Evolutionary conservation across 768 basidiomycete species (phyloP), one percentile per base, ranked within the genome.

Genomic region (Hygrocybe coccinea): DNA sequence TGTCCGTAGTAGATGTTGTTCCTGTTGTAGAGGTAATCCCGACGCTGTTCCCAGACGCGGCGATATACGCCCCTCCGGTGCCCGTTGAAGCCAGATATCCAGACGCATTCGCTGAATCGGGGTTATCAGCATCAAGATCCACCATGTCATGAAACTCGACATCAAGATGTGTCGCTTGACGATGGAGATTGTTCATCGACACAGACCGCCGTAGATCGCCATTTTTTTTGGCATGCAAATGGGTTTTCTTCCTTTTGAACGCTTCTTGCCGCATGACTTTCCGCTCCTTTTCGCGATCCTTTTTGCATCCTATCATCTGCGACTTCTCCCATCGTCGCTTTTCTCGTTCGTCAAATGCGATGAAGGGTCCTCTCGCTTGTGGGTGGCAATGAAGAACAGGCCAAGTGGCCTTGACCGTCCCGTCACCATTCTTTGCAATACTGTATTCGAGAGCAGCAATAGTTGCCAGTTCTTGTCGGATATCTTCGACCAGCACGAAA

Each of bases 21-120:
- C 90, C 92, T 37, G 89, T 87, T 21, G 87, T 89, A 2, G 94
- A 97, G 1, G 95, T 94, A 64, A 98, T 85, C 37, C 83, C 80
- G 45, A 97, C 93, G 59, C 90, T 94, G 72, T 99, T 98, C 5
- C 95, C 95, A 7, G 95, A 97, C 2, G 95, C 95, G 36, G 93
- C 92, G 54, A 90, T 79, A 66, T 93, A 92, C 8, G 39, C 43
- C 11, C 77, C 78, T 33, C 76, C 72, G 8, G 67, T 67, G 34
- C 64, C 60, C 9, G 77, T 77, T 5, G 87, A 86, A 4, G 79
- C 78, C 5, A 84, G 74, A 64, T 84, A 89, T 5, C 88, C 86
- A 2, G 88, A 89, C 10, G 86, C 85, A 54, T 84, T 80, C 12
- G 76, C 77, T 2, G 85, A 87, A 51, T 82, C 81, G 24, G 69